Conservation (phyloP, 768 basidiomycete species). For the Xanthoconium purpureum region DNA sequence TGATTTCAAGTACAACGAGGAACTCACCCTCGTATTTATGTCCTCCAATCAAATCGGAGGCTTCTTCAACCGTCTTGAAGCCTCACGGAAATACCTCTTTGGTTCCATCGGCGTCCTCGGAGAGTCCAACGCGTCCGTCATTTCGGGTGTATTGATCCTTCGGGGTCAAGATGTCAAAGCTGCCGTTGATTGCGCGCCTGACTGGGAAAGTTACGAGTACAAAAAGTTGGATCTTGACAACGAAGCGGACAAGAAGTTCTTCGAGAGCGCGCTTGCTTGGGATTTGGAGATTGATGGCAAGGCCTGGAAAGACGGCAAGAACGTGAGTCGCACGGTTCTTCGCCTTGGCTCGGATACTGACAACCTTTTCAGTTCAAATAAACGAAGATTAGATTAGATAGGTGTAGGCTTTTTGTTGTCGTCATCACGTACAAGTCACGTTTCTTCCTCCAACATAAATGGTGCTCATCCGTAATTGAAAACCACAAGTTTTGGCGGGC, state of each 20-base stretch:
- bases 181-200: constrained; percentile 79
- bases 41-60: constrained; percentile 91
- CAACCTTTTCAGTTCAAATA: constrained; percentile 21
- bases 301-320: constrained; percentile 89
- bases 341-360: background rate
- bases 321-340: constrained; percentile 50
- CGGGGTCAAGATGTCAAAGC: constrained; percentile 74
- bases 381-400: constrained; percentile 17
- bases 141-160: constrained; percentile 77
- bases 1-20: constrained; percentile 96
- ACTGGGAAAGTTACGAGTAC: constrained; percentile 88
- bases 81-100: constrained; percentile 94
- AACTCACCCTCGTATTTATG: constrained; percentile 92
- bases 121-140: constrained; percentile 68
- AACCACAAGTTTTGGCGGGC: too few species aligned
- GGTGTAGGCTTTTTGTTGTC: constrained; percentile 21
- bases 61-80: constrained; percentile 98
- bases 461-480: too few species aligned
- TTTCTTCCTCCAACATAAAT: background rate
- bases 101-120: constrained; percentile 92
- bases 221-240: constrained; percentile 72
- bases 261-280: constrained; percentile 93
- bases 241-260: constrained; percentile 79
- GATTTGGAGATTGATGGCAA: constrained; percentile 86
- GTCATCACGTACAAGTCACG: constrained; percentile 3